These are phyloP conservation scores for Parachlorella kessleri DNA, from an alignment of 139 green algal genomes.

Conservation along the genomic window DNA sequence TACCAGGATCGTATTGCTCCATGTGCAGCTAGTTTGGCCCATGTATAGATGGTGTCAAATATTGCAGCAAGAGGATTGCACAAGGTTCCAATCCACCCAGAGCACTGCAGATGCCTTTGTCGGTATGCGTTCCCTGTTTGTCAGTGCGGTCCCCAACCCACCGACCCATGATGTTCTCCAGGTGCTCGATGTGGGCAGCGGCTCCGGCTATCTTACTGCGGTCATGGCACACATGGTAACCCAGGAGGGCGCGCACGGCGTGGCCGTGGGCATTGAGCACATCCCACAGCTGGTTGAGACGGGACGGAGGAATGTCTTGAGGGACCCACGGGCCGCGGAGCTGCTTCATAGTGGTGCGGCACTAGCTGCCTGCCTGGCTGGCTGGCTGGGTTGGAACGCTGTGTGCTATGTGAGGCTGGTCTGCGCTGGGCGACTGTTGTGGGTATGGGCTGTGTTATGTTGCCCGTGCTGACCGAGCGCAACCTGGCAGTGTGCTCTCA, in stretches of 20 bases:
- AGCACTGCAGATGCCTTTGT: no score
- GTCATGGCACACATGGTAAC: slow-evolving; percentile 75
- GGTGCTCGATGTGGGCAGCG: slow-evolving; percentile 89
- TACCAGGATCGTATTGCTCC: no score
- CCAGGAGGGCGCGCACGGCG: slow-evolving; percentile 26
- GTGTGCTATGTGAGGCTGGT: neutral
- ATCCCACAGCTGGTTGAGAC: slow-evolving; percentile 47
- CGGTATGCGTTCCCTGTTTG: no score
- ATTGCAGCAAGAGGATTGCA: no score
- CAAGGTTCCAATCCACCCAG: no score
- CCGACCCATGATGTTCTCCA: neutral
- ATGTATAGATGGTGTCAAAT: no score
- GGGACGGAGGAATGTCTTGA: slow-evolving; percentile 3
- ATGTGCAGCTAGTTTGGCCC: no score
- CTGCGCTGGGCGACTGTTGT: no score
- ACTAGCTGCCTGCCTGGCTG: neutral
- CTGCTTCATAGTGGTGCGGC: slow-evolving; percentile 4
- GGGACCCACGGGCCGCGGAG: neutral
- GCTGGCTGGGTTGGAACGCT: neutral
- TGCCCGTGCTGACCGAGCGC: no score
- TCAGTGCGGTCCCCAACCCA: no score
- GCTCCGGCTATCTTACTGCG: slow-evolving; percentile 79
- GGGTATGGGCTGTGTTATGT: no score
- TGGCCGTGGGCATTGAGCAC: slow-evolving; percentile 72
- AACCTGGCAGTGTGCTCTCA: no score